Conservation (phyloP, 805 yeast genomes). For the Saccharomycodes ludwigii region DNA sequence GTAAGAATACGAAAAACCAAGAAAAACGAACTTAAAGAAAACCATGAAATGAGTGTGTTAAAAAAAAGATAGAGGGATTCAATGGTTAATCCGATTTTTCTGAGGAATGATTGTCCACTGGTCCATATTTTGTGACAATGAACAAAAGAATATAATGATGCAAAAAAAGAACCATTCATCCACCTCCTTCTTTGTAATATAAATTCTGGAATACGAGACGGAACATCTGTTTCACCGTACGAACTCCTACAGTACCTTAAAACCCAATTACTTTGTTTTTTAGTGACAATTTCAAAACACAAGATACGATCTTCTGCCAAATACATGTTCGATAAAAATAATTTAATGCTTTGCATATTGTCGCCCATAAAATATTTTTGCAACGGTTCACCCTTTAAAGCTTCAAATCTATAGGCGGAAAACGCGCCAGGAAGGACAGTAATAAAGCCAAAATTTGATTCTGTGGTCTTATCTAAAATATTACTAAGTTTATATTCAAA, state of each 20-base stretch:
- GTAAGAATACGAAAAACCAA: conserved; percentile 83
- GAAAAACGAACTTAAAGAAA: conserved; percentile 81
- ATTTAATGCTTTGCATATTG: conserved; percentile 58
- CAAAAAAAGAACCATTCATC: conserved; percentile 95
- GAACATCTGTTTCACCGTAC: conserved; percentile 91
- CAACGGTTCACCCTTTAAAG: conserved; percentile 73
- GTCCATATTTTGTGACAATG: conserved; percentile 70
- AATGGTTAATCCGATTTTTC: conserved; percentile 62
- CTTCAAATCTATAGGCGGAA: conserved; percentile 82
- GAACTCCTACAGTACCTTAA: conserved; percentile 80
- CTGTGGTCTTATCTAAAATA: conserved; percentile 91
- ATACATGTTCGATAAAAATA: conserved; percentile 92
- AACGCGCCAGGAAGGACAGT: conserved; percentile 95
- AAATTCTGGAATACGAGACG: conserved; percentile 75
- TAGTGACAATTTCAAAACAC: conserved; percentile 93
- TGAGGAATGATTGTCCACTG: conserved; percentile 55
- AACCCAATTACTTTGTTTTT: conserved; percentile 58
- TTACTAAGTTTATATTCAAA: conserved; percentile 95
- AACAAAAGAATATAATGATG: conserved; percentile 75
- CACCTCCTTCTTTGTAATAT: conserved; percentile 90
- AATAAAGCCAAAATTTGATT: conserved; percentile 87
- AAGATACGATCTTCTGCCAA: conserved; percentile 92
- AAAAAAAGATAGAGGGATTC: conserved; percentile 73
- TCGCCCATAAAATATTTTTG: conserved; percentile 91
- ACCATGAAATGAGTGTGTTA: conserved; percentile 78